phyloP scores from a whole-genome alignment of 768 basidiomycete species.

The Trametes coccinea region DNA sequence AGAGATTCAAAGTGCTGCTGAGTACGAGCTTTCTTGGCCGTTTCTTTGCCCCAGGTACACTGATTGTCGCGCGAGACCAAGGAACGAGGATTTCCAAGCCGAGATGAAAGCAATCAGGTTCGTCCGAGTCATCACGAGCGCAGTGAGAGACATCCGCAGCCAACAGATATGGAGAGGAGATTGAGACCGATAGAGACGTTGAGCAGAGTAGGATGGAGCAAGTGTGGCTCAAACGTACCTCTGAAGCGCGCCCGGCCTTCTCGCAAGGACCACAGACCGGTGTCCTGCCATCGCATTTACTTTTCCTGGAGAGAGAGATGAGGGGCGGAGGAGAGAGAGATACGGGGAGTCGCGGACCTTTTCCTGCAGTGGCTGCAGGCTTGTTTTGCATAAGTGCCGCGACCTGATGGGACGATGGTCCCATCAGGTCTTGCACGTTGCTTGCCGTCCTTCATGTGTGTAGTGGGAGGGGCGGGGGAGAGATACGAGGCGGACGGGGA shows the following conservation, averaged over 20 bases:
- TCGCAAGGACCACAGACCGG: slow-evolving; percentile 35
- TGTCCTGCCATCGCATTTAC: slow-evolving; percentile 35
- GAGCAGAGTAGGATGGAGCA: no score
- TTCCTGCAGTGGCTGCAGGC: slow-evolving; percentile 37
- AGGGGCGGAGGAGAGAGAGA: not conserved
- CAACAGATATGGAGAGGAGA: not conserved
- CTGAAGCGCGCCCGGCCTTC: slow-evolving; percentile 27
- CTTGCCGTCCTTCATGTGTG: slow-evolving; percentile 26
- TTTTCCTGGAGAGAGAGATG: slow-evolving; percentile 28
- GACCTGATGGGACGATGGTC: slow-evolving; percentile 20
- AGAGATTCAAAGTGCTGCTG: slow-evolving; percentile 37
- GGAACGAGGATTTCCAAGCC: not conserved
- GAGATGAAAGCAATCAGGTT: not conserved
- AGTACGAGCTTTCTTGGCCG: slow-evolving; percentile 35
- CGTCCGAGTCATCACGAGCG: not conserved
- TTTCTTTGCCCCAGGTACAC: slow-evolving; percentile 38
- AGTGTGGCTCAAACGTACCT: slow-evolving; percentile 15
- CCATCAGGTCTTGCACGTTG: slow-evolving; percentile 24
- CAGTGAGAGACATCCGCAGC: not conserved
- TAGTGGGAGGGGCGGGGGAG: not conserved
- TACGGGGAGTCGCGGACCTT: slow-evolving; percentile 22
- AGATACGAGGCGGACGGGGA: slow-evolving; percentile 10
- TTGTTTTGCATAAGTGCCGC: slow-evolving; percentile 35
- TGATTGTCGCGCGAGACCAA: not conserved
- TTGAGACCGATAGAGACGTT: not conserved